phyloP scores from a whole-genome alignment of 2,329 filamentous ascomycete species.

The Cladosporium velox region DNA sequence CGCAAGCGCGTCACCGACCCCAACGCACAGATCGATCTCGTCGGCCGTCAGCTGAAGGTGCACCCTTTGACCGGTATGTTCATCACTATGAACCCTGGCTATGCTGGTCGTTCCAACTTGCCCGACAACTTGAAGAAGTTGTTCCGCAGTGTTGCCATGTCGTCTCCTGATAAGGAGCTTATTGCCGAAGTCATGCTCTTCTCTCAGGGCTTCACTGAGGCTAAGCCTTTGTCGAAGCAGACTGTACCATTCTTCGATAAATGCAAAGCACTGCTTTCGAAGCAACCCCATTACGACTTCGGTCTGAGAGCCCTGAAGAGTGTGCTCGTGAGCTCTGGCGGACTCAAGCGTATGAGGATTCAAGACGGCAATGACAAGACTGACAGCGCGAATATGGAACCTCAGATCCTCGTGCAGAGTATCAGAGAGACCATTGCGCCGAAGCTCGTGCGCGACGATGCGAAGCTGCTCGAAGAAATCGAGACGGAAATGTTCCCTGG shows the following conservation, averaged over 20 bases:
- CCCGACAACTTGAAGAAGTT: slow-evolving; percentile 99
- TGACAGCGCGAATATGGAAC: slow-evolving; percentile 74
- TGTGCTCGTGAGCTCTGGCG: slow-evolving; percentile 95
- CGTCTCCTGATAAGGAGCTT: slow-evolving; percentile 98
- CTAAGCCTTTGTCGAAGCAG: slow-evolving; percentile 89
- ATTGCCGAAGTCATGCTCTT: slow-evolving; percentile 99
- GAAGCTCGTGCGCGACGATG: slow-evolving; percentile 91
- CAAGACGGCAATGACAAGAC: slow-evolving; percentile 55
- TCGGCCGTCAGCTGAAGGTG: slow-evolving; percentile 85
- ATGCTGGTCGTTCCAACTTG: slow-evolving; percentile 95
- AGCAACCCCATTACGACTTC: slow-evolving; percentile 99
- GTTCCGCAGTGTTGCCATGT: slow-evolving; percentile 99
- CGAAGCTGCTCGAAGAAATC: slow-evolving; percentile 81
- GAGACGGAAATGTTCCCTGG: slow-evolving; percentile 88
- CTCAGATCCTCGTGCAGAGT: slow-evolving; percentile 98
- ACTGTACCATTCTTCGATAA: slow-evolving; percentile 98
- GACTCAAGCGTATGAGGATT: slow-evolving; percentile 84
- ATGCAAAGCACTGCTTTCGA: slow-evolving; percentile 78
- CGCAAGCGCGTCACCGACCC: slow-evolving; percentile 80
- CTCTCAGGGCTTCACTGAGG: slow-evolving; percentile 97
- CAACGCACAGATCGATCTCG: slow-evolving; percentile 87
- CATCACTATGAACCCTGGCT: slow-evolving; percentile 99
- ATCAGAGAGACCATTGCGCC: slow-evolving; percentile 97
- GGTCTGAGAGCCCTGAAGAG: slow-evolving; percentile 97
- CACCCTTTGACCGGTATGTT: slow-evolving; percentile 96